Evolutionary conservation across 1,284 basidiomycete genomes (phyloP).

Genomic region (Xerocomus nothofagi): DNA sequence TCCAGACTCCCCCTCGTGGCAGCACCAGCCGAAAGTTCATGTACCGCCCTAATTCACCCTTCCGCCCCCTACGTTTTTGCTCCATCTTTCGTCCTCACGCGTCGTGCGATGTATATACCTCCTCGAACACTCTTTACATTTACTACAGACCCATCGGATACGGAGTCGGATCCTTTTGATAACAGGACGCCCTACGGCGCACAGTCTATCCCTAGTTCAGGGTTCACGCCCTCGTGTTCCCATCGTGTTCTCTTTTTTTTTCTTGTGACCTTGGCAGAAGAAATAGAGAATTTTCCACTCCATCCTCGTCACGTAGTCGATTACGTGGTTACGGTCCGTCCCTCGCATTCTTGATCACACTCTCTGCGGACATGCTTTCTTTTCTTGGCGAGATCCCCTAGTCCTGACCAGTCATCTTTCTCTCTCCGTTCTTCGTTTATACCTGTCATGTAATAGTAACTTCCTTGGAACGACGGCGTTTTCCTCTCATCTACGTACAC

Average conservation of each 20-base stretch:
- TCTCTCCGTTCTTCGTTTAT: not conserved
- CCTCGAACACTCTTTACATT: not conserved
- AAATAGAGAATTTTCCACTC: not conserved
- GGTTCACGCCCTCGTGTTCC: not conserved
- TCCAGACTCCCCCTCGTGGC: slow-evolving; percentile 12
- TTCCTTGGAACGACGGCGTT: slow-evolving; percentile 1
- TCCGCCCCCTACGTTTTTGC: not conserved
- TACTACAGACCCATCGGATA: not conserved
- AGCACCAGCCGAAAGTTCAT: slow-evolving; percentile 2
- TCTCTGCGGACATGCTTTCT: not conserved
- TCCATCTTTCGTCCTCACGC: not conserved
- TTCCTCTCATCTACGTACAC: not conserved
- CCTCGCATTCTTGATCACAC: not conserved
- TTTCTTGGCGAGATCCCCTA: not conserved
- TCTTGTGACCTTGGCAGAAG: not conserved
- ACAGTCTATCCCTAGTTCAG: slow-evolving; percentile 5
- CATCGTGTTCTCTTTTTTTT: slow-evolving; percentile 1
- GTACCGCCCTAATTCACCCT: not conserved
- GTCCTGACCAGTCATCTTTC: not conserved
- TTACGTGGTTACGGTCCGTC: not conserved
- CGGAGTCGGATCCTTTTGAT: slow-evolving; percentile 1
- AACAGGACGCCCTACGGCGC: not conserved
- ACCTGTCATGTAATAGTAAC: slow-evolving; percentile 11
- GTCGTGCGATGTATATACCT: not conserved
- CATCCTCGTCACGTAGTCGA: not conserved